These are phyloP conservation scores for Pythium guiyangense DNA, from an alignment of 352 stramenopile genomes.

Conservation along the genomic window DNA sequence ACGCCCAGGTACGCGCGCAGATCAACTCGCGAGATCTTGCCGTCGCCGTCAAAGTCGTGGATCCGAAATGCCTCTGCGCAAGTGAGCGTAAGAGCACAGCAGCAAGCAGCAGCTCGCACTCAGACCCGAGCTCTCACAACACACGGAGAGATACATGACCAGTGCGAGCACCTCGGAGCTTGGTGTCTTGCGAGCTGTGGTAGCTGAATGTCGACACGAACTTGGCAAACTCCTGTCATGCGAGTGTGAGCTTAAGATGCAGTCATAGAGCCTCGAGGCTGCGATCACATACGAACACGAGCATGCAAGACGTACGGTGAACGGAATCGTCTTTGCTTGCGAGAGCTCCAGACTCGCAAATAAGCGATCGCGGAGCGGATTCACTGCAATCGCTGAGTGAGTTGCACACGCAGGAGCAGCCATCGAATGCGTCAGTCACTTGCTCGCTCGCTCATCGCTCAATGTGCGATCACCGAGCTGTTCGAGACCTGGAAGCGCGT, in stretches of 20 bases:
- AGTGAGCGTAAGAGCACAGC: background rate
- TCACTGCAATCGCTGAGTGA: constrained; percentile 24
- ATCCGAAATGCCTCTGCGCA: constrained; percentile 53
- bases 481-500: constrained; percentile 23
- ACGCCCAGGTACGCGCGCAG: constrained; percentile 40
- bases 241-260: no score
- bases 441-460: background rate
- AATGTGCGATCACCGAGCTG: background rate
- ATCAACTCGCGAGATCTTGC: constrained; percentile 57
- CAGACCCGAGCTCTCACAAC: background rate
- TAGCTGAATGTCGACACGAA: constrained; percentile 58
- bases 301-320: constrained; percentile 19
- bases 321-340: constrained; percentile 22
- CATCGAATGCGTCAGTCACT: background rate
- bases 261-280: background rate
- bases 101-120: background rate
- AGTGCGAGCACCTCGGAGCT: constrained; percentile 32
- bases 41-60: constrained; percentile 69
- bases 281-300: background rate
- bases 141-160: background rate
- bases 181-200: constrained; percentile 41
- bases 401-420: background rate
- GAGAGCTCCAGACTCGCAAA: constrained; percentile 44
- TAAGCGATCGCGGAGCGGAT: constrained; percentile 40
- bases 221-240: constrained; percentile 42